Base-by-base conservation (phyloP, 441 rosid species). In the Euphorbia schlechtendalii region DNA sequence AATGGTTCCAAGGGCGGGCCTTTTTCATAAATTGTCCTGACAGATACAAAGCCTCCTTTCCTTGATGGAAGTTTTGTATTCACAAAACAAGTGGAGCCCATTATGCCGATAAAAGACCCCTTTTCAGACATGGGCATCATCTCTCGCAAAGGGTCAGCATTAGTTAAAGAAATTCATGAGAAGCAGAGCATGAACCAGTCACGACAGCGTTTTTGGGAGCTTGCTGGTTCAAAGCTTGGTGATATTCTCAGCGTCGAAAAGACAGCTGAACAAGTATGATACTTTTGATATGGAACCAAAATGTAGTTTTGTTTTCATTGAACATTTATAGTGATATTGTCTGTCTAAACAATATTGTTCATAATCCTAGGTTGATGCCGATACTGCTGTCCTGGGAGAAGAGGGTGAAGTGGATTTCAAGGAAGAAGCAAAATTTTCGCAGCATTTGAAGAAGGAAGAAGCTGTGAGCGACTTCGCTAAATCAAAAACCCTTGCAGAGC, bases 61-160 rank as follows among this genome's bases (percentile, higher is more conserved):
- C 80, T 94, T 78, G 98, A 91, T 81, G 99, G 98, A 56, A 86
- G 96, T 79, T 86, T 86, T 48, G 99, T 94, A 56, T 94, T 74
- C 69, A 94, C 99, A 27, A 94, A 91, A 82, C 98, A 94, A 79
- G 96, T 94, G 15, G 99, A 91, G 80, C 99, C 98, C 22, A 69
- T 91, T 70, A 87, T 91, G 97, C 99, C 99, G 20, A 67, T 91
- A 67, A 94, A 94, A 79, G 99, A 94, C 81, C 96, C 98, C n/a
- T 91, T 98, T 8, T 94, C 99, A 69, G 96, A 94, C 67, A 91
- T 94, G 99, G 99, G 96, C 69, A 91, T 91, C 63, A 89, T 94
- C 74, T 94, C 96, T 7, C 85, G 96, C 71, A 94, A 94, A 81
- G 98, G 99, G 68, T 94, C 99, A 67, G 53, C 58, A 64, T 73